A percentile compares a stretch with the other conserved stretches of the same genome.
phyloP scores from a whole-genome alignment of 345 rosid species.

The Syzygium grande region DNA sequence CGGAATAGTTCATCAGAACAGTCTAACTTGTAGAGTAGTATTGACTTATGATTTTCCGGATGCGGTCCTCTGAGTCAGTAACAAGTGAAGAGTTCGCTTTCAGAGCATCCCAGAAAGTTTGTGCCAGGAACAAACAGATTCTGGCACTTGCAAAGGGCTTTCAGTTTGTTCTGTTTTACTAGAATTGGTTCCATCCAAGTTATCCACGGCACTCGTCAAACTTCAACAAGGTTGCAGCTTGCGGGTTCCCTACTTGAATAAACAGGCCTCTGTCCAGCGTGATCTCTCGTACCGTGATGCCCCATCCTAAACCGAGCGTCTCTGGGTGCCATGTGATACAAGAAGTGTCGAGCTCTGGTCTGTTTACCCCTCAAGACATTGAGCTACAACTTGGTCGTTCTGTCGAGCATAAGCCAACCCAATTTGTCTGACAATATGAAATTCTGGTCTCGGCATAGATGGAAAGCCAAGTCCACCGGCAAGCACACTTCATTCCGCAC shows the following conservation, averaged over 20 bases:
- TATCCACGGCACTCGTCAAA: not conserved
- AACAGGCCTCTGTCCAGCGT: not conserved
- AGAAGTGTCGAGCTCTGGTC: not conserved
- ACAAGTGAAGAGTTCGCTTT: not conserved
- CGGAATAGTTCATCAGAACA: not conserved
- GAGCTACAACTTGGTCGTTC: not conserved
- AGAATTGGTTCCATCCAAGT: not conserved
- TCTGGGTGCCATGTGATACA: not conserved
- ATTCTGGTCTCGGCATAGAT: not conserved
- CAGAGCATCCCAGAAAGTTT: not conserved
- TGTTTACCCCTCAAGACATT: not conserved
- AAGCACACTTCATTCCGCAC: not conserved
- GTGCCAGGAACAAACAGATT: not conserved
- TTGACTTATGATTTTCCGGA: not conserved
- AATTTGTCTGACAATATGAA: not conserved
- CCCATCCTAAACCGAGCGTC: not conserved
- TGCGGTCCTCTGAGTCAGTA: not conserved
- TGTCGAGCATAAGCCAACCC: not conserved
- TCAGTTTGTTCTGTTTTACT: not conserved
- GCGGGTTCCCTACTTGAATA: not conserved
- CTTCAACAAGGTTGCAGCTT: not conserved
- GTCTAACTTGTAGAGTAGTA: not conserved
- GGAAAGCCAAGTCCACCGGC: not conserved
- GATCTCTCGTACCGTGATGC: not conserved
- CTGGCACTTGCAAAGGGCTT: not conserved